Conservation (phyloP, 2,329 filamentous ascomycete genomes). For the Alternaria consortialis region DNA sequence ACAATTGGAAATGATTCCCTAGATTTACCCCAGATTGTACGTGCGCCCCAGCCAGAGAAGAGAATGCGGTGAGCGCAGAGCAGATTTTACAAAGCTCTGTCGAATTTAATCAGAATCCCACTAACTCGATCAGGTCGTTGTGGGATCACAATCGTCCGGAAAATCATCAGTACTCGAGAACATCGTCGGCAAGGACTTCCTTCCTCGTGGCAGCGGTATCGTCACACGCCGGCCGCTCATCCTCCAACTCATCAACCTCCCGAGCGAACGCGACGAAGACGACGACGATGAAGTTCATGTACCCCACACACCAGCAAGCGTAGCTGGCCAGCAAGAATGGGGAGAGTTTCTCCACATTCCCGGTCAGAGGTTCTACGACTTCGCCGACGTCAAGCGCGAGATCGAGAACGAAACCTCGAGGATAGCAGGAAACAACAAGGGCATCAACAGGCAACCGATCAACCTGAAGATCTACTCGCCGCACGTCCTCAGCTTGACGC, state of each 20-base stretch:
- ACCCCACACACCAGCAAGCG: slow-evolving; percentile 79
- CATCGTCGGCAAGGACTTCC: slow-evolving; percentile 96
- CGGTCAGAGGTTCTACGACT: slow-evolving; percentile 87
- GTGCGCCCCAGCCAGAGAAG: slow-evolving; percentile 60
- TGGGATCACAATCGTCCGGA: slow-evolving; percentile 96
- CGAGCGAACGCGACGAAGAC: slow-evolving; percentile 74
- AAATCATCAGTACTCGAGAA: slow-evolving; percentile 99
- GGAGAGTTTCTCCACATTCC: slow-evolving; percentile 97
- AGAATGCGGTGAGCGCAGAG: slow-evolving; percentile 23
- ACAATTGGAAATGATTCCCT: slow-evolving; percentile 99
- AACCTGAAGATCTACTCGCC: slow-evolving; percentile 99
- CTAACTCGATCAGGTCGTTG: slow-evolving; percentile 77
- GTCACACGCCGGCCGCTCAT: slow-evolving; percentile 94
- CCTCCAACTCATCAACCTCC: slow-evolving; percentile 97
- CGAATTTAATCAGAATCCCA: slow-evolving; percentile 1
- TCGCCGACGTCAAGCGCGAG: slow-evolving; percentile 91
- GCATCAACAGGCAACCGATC: slow-evolving; percentile 96
- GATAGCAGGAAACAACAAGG: slow-evolving; percentile 96
- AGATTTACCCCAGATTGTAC: slow-evolving; percentile 96
- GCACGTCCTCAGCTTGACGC: slow-evolving; percentile 92
- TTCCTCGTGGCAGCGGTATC: slow-evolving; percentile 95
- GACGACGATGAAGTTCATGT: slow-evolving; percentile 69
- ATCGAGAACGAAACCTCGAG: slow-evolving; percentile 96
- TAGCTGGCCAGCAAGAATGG: slow-evolving; percentile 76
- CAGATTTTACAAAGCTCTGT: slow-evolving; percentile 13